Evolutionary conservation across 768 basidiomycete species (phyloP), one percentile per base, ranked within the genome.

Genomic region (Sporobolomyces pararoseus): DNA sequence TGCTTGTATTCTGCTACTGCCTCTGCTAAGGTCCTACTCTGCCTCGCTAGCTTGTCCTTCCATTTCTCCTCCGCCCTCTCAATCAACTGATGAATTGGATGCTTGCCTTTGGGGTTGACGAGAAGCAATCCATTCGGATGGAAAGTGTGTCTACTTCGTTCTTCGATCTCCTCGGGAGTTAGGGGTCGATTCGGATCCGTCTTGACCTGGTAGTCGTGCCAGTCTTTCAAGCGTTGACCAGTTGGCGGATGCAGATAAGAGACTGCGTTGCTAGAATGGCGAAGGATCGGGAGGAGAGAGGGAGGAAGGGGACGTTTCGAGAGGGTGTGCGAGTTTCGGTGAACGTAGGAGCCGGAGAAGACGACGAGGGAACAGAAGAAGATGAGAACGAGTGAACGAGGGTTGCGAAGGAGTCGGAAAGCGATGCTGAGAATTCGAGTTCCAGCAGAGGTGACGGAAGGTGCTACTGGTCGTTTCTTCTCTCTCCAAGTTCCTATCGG

Each of bases 1-100:
- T 84, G 81, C 75, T 82, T 85, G 80, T 99, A 99, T 78, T 94
- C 91, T 23, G 80, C 79, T 0, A 91, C 90, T 0, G 95, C 95
- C 37, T 85, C 85, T 32, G 81, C 80, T 39, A 97, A 82, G 0
- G 90, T 89, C 74, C 83, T 85, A 78, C 90, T 92, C 81, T 98
- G 95, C 57, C 82, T 82, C 3, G 81, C 82, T 23, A 97, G 79
- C 75, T 88, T 84, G 37, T 82, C 80, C 44, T 85, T 83, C 78
- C 86, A 95, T 63, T 83, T 62, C 74, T 82, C 82, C 64, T 83
- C 80, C 2, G 82, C 81, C 7, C 75, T 71, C 32, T 77, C 66
- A 37, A 83, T 82, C 19, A 85, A 77, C 37, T 83, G 81, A 59
- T 79, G 80, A 42, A 85, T 82, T 4, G 84, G 84, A 75, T 85